Percentiles rank a stretch among this genome's conserved stretches.
Conservation (phyloP, 2,329 filamentous ascomycete genomes). For the Ilyonectria sp. region DNA sequence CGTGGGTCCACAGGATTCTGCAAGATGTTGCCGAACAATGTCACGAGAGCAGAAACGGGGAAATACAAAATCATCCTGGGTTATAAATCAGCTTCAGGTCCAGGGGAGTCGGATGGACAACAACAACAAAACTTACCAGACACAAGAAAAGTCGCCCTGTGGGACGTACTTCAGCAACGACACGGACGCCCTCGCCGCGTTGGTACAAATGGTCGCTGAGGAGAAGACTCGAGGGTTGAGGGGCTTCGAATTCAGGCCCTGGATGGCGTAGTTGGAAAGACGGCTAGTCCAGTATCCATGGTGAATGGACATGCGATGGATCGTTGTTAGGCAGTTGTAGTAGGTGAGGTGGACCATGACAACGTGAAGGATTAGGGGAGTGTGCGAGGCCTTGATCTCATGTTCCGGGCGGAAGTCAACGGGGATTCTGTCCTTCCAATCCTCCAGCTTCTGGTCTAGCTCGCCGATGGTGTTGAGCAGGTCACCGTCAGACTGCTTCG, state of each 20-base stretch:
- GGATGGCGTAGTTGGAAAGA: conserved; percentile 93
- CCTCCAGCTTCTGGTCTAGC: conserved; percentile 88
- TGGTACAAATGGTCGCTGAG: conserved; percentile 92
- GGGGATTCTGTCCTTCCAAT: conserved; percentile 97
- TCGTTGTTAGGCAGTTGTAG: conserved; percentile 97
- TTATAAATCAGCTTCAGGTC: conserved; percentile 47
- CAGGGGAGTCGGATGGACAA: neutral
- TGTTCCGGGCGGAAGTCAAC: conserved; percentile 97
- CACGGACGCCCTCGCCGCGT: conserved; percentile 92
- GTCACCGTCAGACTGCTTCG: conserved; percentile 92
- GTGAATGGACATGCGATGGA: conserved; percentile 98
- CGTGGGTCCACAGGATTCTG: conserved; percentile 94
- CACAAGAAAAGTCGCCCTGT: conserved; percentile 93
- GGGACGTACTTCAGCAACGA: conserved; percentile 96
- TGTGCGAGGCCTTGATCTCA: conserved; percentile 93
- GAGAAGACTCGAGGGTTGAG: conserved; percentile 96
- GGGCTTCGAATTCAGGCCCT: conserved; percentile 90
- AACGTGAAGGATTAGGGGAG: conserved; percentile 93
- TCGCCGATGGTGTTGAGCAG: conserved; percentile 96
- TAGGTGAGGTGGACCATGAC: conserved; percentile 97
- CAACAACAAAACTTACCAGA: conserved; percentile 80
- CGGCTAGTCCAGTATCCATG: conserved; percentile 98
- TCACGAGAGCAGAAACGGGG: conserved; percentile 94
- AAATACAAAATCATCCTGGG: conserved; percentile 92
- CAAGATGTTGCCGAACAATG: conserved; percentile 94